Evolutionary conservation across 2,329 filamentous ascomycete species (phyloP), one percentile per base, ranked within the genome.

Genomic region (Penicillium palitans): DNA sequence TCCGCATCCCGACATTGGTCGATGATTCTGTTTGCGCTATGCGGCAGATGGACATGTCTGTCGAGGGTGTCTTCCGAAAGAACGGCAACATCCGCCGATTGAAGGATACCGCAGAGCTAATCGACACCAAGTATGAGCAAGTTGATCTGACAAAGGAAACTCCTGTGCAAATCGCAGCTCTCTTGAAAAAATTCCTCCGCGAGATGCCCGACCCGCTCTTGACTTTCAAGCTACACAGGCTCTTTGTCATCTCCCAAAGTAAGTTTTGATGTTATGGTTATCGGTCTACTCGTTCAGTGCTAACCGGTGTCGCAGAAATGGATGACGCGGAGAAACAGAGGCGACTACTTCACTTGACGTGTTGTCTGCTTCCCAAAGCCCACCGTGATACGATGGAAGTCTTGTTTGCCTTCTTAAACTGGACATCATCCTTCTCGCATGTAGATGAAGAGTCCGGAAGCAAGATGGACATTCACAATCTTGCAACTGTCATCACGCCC

Each of bases 401-500:
- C 42, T 78, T 99, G 2, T 98, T 97, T 78, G 90, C 88, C 51
- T 99, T 99, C 82, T 83, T 99, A 47, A 96, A 96, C 70, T 99
- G 95, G 93, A 91, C 93, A 6, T 92, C 93, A 5, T 96, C 93
- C 2, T 99, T 99, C 80, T 93, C 96, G 62, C 93, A 97, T 71
- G 88, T 99, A 15, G 95, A 99, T 68, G 95, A 99, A 70, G 95
- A 99, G 73, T 90, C 90, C 24, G 95, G 95, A 27, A 97, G 93
- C 67, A 97, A 98, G 82, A 99, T 99, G 95, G 95, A 99, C 73
- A 90, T 96, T 53, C 92, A 96, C 79, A 99, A 99, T 71, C 84
- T 99, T 62, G 91, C 95, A 4, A 98, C 96, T 3, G 95, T 99
- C 62, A 97, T 99, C 75, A 93, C 93, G 6, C 95, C 95, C 0